Evolutionary conservation across 129 eudicot genomes (phyloP).

Genomic region (Flaveria linearis): DNA sequence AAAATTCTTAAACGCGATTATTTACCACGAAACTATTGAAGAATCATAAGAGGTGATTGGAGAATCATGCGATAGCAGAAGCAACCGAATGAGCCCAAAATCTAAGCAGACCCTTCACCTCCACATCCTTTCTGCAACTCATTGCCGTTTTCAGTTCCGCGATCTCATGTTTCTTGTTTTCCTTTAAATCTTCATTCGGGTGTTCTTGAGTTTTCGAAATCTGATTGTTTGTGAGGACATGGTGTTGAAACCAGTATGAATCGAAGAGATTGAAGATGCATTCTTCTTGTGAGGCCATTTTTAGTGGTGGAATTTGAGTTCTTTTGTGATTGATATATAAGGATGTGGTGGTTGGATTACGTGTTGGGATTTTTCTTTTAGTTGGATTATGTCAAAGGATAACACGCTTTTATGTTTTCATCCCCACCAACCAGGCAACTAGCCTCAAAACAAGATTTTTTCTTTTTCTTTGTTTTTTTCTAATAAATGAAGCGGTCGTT

Average conservation of each 20-base stretch:
- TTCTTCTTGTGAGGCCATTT: conserved; percentile 26
- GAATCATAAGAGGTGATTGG: not conserved
- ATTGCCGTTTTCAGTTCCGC: not conserved
- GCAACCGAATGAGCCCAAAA: conserved; percentile 30
- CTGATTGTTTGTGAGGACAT: conserved; percentile 15
- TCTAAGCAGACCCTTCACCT: conserved; percentile 24
- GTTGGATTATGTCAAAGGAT: conserved; percentile 3
- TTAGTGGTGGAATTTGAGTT: conserved; percentile 4
- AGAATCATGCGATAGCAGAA: not conserved
- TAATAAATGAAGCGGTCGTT: not conserved
- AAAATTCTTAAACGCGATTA: not conserved
- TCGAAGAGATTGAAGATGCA: conserved; percentile 18
- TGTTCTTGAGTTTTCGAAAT: not conserved
- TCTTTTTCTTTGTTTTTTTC: too few relatives aligned
- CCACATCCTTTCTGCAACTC: conserved; percentile 14
- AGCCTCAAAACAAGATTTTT: not conserved
- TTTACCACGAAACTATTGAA: not conserved
- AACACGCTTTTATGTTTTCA: not conserved
- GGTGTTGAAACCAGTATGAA: conserved; percentile 31
- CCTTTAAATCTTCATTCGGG: not conserved
- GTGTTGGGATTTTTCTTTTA: conserved; percentile 10
- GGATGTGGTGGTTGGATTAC: conserved; percentile 3
- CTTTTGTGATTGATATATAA: not conserved
- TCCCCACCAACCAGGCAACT: not conserved
- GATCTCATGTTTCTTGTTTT: not conserved